A percentile compares a stretch with the other conserved stretches of the same genome.
Conservation (phyloP, 371 early-diverging fungal genomes). For the Mortierella sp. region DNA sequence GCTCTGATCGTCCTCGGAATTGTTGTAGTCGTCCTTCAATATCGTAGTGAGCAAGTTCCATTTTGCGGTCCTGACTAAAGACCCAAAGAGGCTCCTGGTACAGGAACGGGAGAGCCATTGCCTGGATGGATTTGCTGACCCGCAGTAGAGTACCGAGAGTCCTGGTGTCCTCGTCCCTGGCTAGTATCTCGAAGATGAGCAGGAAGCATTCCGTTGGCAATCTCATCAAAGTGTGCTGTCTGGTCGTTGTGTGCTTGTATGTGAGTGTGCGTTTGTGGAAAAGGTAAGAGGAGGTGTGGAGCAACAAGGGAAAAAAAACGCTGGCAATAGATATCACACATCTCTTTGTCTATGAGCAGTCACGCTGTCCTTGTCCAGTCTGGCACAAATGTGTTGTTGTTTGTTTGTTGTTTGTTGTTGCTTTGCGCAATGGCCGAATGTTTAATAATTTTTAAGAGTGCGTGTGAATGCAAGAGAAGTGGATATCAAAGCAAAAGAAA, state of each 20-base stretch:
- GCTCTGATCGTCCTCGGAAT: neutral
- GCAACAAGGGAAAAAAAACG: no score
- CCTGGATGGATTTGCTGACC: neutral
- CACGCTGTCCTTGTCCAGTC: neutral
- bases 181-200: slow-evolving; percentile 10
- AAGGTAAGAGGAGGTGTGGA: no score
- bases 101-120: slow-evolving; percentile 3
- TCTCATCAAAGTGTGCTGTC: neutral
- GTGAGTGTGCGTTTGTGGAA: neutral
- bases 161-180: neutral
- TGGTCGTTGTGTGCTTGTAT: neutral
- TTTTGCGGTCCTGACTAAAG: neutral
- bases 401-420: neutral
- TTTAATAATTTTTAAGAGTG: neutral
- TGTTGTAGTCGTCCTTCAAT: neutral
- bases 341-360: neutral
- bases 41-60: neutral
- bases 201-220: slow-evolving; percentile 6
- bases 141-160: slow-evolving; percentile 4
- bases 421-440: neutral
- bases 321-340: no score
- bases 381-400: neutral
- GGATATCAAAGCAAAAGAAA: slow-evolving; percentile 3
- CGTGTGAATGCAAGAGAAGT: neutral
- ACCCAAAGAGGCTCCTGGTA: slow-evolving; percentile 5